Conservation (phyloP, 2,329 filamentous ascomycete genomes). For the Eutypella sp. region DNA sequence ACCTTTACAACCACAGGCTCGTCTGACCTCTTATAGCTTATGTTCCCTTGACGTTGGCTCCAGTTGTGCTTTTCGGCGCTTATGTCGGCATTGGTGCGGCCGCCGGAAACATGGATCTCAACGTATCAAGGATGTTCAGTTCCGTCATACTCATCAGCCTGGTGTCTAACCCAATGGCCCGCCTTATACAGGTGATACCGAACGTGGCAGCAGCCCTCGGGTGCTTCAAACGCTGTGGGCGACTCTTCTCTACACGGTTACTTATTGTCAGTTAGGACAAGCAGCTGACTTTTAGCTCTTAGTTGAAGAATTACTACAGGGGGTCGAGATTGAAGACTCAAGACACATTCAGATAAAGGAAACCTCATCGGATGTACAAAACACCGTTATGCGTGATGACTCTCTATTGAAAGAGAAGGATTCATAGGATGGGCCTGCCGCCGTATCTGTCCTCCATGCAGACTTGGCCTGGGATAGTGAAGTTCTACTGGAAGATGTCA, state of each 20-base stretch:
- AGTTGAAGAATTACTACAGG: constrained; percentile 13
- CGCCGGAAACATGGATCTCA: constrained; percentile 5
- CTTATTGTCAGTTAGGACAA: no score
- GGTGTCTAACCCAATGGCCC: constrained; percentile 10
- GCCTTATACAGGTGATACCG: constrained; percentile 10
- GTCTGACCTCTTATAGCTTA: constrained; percentile 5
- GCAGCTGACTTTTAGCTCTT: no score
- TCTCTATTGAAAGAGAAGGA: background rate
- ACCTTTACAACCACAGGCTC: background rate
- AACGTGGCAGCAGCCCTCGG: constrained; percentile 12
- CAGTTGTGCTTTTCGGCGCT: constrained; percentile 11
- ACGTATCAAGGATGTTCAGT: constrained; percentile 11
- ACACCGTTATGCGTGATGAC: background rate
- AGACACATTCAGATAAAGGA: constrained; percentile 1
- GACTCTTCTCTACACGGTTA: no score
- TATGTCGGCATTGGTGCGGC: constrained; percentile 9
- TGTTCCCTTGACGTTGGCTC: constrained; percentile 9
- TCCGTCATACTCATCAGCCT: constrained; percentile 15
- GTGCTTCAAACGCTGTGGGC: constrained; percentile 11
- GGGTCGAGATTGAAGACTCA: constrained; percentile 7
- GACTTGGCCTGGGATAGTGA: constrained; percentile 7
- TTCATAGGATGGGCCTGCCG: background rate
- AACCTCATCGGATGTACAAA: background rate
- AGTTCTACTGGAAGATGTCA: constrained; percentile 12
- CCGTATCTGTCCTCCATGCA: background rate